A percentile compares a stretch with the other conserved stretches of the same genome.
Conservation (phyloP, 345 rosid genomes). For the Eucalyptus curtisii region DNA sequence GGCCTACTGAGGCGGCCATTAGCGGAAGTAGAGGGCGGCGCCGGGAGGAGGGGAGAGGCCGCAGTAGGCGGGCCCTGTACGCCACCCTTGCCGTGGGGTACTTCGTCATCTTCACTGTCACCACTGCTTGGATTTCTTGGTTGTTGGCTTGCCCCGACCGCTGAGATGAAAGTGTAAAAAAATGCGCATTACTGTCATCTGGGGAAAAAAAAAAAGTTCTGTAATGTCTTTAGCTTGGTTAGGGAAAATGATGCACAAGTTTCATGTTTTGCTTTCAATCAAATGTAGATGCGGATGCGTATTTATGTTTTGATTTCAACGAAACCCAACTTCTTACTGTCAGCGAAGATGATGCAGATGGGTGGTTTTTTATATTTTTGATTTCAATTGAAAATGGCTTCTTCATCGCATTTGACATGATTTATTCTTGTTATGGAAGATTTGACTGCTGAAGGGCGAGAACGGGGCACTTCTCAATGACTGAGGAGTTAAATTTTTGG, state of each 20-base stretch:
- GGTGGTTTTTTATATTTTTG: not conserved
- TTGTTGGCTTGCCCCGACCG: not conserved
- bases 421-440: not conserved
- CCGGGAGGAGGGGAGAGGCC: not conserved
- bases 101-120: not conserved
- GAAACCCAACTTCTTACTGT: not conserved
- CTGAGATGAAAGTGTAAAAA: not conserved
- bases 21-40: not conserved
- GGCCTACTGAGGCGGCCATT: not conserved
- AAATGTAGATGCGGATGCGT: not conserved
- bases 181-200: not conserved
- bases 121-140: not conserved
- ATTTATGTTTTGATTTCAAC: not conserved
- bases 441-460: not conserved
- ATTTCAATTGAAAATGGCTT: not conserved
- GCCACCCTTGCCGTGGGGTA: not conserved
- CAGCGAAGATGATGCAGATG: not conserved
- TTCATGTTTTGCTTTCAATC: no score
- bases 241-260: not conserved
- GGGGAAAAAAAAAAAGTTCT: not conserved
- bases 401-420: not conserved
- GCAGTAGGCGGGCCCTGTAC: not conserved
- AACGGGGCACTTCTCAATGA: not conserved
- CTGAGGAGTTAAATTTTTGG: not conserved
- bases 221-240: not conserved